Base-by-base conservation (phyloP, 176 grass and related monocot genomes). In the Oryza glaberrima region DNA sequence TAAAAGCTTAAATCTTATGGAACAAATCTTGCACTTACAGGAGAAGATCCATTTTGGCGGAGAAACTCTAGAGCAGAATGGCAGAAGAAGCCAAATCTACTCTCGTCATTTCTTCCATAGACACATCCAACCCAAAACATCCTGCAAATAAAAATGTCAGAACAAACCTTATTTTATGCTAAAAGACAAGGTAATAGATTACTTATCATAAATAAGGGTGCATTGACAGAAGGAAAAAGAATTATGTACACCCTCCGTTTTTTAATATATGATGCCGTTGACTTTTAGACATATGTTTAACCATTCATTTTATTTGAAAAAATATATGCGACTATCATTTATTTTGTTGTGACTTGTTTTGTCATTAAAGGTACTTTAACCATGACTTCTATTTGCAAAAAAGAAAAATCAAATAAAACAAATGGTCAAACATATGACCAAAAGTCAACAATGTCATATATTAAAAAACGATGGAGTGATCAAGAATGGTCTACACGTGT, bases 21-120 rank as follows among this genome's bases (percentile, higher is more conserved):
- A 34, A 58, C 51, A 78, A 19, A 32, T 65, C 63, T 77, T 75
- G 69, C 63, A 87, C 96, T 87, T 87, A 98, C 96, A 4, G 96
- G 93, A 66, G 75, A 67, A 75, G 87, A 94, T 85, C 91, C 89
- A 65, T 79, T 95, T 43, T 94, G 91, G 17, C 83, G 86, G 45
- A 98, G 91, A 87, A 95, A 94, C 81, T 98, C 96, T n/a, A 98
- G 85, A 79, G 96, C 96, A 81, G 96, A 86, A 86, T 98, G 91
- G 77, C 93, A 95, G 56, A 98, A 98, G 85, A 95, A 95, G 13
- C 89, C 89, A 83, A 98, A 98, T 87, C 96, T 90, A 83, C 83
- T 84, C 41, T 74, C 91, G 83, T 95, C 93, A 76, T 98, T 95
- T 84, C 36, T 95, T 65, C 96, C 96, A 86, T 98, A 98, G 75